Conservation (phyloP, 306 rosid species). For the Cucurbita maxima region DNA sequence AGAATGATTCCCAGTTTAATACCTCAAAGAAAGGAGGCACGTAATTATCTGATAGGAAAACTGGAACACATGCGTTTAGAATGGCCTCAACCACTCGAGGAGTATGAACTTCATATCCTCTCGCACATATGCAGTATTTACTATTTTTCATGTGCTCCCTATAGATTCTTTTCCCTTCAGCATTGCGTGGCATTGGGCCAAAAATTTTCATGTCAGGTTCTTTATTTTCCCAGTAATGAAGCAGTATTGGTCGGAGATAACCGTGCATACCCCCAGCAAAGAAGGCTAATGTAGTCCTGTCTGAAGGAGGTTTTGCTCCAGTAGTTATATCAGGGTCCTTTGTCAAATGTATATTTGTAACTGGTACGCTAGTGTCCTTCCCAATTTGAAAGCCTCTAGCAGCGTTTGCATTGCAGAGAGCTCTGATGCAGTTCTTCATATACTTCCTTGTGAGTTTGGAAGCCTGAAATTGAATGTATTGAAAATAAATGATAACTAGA, state of each 20-base stretch:
- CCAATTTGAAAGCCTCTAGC: constrained; percentile 59
- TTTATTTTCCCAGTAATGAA: constrained; percentile 57
- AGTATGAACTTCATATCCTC: constrained; percentile 70
- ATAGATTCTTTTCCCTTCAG: constrained; percentile 48
- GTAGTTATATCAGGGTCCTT: constrained; percentile 33
- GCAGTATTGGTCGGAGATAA: constrained; percentile 56
- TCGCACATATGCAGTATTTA: constrained; percentile 75
- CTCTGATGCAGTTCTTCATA: constrained; percentile 53
- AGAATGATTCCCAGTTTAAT: constrained; percentile 34
- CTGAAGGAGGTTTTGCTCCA: constrained; percentile 49
- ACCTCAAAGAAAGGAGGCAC: constrained; percentile 50
- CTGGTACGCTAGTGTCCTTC: constrained; percentile 69
- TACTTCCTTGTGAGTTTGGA: constrained; percentile 32
- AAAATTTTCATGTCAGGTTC: constrained; percentile 61
- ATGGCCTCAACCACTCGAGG: constrained; percentile 70
- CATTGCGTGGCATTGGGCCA: constrained; percentile 63
- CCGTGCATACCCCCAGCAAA: constrained; percentile 73
- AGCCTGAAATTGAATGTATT: constrained; percentile 41
- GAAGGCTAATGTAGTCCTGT: constrained; percentile 52
- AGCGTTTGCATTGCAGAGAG: constrained; percentile 70
- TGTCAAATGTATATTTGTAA: constrained; percentile 42
- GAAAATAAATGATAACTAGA: neutral
- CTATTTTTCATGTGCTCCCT: constrained; percentile 67
- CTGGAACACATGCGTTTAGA: constrained; percentile 43
- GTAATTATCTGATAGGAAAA: constrained; percentile 29